Evolutionary conservation across 176 grass and related monocot genomes (phyloP).

Genomic region (Aegilops sharonensis): DNA sequence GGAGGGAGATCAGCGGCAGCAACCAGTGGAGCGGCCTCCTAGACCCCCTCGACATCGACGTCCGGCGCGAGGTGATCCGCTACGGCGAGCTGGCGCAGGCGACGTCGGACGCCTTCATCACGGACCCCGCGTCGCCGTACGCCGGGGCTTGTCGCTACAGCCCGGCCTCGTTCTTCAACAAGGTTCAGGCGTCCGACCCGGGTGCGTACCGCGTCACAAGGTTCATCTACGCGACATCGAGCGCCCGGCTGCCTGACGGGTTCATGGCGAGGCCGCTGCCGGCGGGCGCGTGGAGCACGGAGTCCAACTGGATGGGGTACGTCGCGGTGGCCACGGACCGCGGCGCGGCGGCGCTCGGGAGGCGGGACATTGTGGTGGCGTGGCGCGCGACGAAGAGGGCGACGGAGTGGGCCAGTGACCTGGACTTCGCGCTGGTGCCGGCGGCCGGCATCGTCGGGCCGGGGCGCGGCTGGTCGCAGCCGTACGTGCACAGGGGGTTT

Average conservation of each 20-base stretch:
- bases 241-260: conserved; percentile 23
- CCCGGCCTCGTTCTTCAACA: conserved; percentile 35
- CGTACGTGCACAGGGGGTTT: conserved; percentile 68
- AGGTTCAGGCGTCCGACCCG: conserved; percentile 31
- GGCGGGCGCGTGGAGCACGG: conserved; percentile 42
- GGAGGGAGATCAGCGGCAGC: conserved; percentile 54
- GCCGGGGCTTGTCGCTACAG: conserved; percentile 55
- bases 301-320: conserved; percentile 87
- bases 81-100: conserved; percentile 77
- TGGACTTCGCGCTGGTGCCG: conserved; percentile 64
- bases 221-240: conserved; percentile 81
- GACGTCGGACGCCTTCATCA: conserved; percentile 64
- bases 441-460: conserved; percentile 48
- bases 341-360: conserved; percentile 48
- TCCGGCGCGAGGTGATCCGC: conserved; percentile 59
- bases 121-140: conserved; percentile 50
- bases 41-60: conserved; percentile 49
- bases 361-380: conserved; percentile 74
- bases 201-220: conserved; percentile 51
- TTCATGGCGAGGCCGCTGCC: conserved; percentile 38
- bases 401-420: conserved; percentile 65
- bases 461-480: conserved; percentile 16
- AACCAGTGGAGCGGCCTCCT: conserved; percentile 54
- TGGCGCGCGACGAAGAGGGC: conserved; percentile 70
- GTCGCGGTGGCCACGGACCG: conserved; percentile 76